Conservation (phyloP, 2,329 filamentous ascomycete genomes). For the Sarocladium oryzae region DNA sequence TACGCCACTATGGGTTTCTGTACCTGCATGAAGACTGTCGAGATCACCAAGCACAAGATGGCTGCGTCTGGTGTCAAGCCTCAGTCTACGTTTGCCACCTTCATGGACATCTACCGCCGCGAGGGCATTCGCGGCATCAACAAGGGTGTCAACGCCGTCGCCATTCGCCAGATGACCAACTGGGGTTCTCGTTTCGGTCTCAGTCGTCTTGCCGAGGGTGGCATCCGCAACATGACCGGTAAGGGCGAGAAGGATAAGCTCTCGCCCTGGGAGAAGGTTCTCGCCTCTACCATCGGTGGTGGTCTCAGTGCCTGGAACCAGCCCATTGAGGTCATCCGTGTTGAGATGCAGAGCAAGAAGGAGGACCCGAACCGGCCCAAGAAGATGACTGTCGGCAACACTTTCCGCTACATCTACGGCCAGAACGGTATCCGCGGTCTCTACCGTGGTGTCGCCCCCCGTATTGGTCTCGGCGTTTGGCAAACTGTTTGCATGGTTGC, state of each 20-base stretch:
- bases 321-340: slow-evolving; percentile 98
- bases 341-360: slow-evolving; percentile 99
- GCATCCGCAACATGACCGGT: slow-evolving; percentile 70
- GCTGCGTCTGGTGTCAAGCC: slow-evolving; percentile 76
- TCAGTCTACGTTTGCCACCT: slow-evolving; percentile 86
- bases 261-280: slow-evolving; percentile 75
- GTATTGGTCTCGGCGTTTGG: slow-evolving; percentile 94
- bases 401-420: slow-evolving; percentile 79
- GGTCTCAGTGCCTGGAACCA: slow-evolving; percentile 98
- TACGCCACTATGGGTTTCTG: slow-evolving; percentile 99
- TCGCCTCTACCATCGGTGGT: slow-evolving; percentile 81
- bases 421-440: slow-evolving; percentile 85
- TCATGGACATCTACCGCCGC: slow-evolving; percentile 92
- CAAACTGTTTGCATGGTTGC: slow-evolving; percentile 99
- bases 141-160: slow-evolving; percentile 96
- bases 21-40: slow-evolving; percentile 99
- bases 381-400: slow-evolving; percentile 95
- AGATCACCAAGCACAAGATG: slow-evolving; percentile 98
- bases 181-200: slow-evolving; percentile 97
- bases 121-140: slow-evolving; percentile 97
- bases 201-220: slow-evolving; percentile 81
- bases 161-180: slow-evolving; percentile 98
- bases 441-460: slow-evolving; percentile 90
- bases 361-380: slow-evolving; percentile 96
- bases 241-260: slow-evolving; percentile 80